Percentiles rank a stretch among this genome's conserved stretches.
Evolutionary conservation across 345 rosid genomes (phyloP).

Genomic region (Moringa oleifera): DNA sequence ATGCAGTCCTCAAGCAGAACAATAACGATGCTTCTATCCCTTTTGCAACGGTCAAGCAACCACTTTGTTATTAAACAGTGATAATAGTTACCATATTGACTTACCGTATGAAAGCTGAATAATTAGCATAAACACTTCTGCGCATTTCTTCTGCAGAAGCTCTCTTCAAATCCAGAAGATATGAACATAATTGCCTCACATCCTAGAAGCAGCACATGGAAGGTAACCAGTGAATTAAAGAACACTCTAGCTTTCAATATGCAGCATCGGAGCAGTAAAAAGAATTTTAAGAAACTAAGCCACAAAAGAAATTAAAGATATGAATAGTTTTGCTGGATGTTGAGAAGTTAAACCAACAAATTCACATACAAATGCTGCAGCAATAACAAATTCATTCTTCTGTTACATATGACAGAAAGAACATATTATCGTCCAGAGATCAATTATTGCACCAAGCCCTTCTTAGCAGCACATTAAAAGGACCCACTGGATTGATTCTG

Average conservation of each 20-base stretch:
- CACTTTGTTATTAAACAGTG: no score
- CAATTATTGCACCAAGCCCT: no score
- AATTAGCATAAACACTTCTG: slow-evolving; percentile 93
- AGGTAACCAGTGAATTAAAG: no score
- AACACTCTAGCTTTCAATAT: neutral
- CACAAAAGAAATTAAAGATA: neutral
- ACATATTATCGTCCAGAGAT: no score
- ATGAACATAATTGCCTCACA: slow-evolving; percentile 70
- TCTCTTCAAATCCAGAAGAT: slow-evolving; percentile 89
- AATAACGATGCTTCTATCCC: neutral
- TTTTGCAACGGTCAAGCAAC: slow-evolving; percentile 1
- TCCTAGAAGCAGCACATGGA: slow-evolving; percentile 45
- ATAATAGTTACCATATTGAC: slow-evolving; percentile 13
- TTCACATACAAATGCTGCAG: neutral
- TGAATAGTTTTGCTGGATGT: neutral
- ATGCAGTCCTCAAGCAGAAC: neutral
- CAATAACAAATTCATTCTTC: no score
- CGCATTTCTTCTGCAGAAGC: slow-evolving; percentile 99
- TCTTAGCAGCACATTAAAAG: no score
- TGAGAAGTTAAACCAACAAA: neutral
- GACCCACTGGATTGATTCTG: no score
- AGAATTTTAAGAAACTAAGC: neutral
- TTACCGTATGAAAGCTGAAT: slow-evolving; percentile 93
- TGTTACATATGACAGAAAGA: no score
- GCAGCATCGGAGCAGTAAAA: neutral